Conservation (phyloP, 768 basidiomycete genomes). For the Tricholoma saponaceum region DNA sequence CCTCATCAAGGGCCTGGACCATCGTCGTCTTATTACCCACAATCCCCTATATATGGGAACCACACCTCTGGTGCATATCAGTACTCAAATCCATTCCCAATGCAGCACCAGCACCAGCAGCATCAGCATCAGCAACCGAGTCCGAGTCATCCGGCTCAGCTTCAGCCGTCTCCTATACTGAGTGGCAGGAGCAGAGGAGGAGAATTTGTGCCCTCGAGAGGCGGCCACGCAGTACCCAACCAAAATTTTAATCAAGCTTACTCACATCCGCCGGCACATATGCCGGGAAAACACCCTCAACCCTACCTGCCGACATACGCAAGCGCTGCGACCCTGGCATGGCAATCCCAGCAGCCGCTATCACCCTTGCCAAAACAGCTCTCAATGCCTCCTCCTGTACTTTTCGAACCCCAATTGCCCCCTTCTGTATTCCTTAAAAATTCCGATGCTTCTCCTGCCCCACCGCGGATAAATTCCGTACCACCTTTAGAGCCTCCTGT, state of each 20-base stretch:
- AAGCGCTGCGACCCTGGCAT: constrained; percentile 28
- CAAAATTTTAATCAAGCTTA: constrained; percentile 30
- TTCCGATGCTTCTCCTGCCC: background rate
- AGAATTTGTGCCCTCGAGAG: constrained; percentile 32
- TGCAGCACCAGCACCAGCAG: constrained; percentile 28
- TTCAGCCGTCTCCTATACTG: constrained; percentile 29
- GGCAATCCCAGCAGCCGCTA: constrained; percentile 42
- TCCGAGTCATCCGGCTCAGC: constrained; percentile 33
- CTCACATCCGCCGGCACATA: constrained; percentile 15
- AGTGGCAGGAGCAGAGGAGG: constrained; percentile 24
- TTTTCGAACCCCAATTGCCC: constrained; percentile 5
- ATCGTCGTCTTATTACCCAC: constrained; percentile 15
- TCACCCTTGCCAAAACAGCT: constrained; percentile 66
- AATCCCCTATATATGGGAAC: constrained; percentile 28
- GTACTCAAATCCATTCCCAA: constrained; percentile 28
- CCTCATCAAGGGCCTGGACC: constrained; percentile 20
- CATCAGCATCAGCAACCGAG: constrained; percentile 32
- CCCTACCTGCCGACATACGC: constrained; percentile 29
- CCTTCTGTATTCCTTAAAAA: background rate
- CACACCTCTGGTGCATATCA: constrained; percentile 26
- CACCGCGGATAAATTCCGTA: background rate
- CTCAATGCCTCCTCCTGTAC: constrained; percentile 39
- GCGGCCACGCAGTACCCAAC: constrained; percentile 27
- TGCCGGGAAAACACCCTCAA: constrained; percentile 18
- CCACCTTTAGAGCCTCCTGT: background rate